These are phyloP conservation scores for Dactylella cylindrospora DNA, from an alignment of 2,329 filamentous ascomycete genomes.

Conservation along the genomic window DNA sequence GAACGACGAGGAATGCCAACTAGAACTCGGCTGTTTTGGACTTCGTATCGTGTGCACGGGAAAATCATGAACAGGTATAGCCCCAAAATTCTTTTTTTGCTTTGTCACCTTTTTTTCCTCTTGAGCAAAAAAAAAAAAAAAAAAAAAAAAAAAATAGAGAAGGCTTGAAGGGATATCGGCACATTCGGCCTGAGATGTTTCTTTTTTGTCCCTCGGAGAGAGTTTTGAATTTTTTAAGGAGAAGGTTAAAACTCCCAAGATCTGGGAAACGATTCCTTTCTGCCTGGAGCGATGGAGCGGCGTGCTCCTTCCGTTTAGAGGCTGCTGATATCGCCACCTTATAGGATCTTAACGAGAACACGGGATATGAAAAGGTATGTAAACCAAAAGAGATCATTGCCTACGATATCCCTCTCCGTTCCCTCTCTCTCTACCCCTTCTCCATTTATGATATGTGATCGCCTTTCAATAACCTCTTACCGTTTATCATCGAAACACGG, in stretches of 20 bases:
- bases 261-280: conserved; percentile 43
- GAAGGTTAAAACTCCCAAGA: conserved; percentile 37
- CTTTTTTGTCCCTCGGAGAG: too few relatives aligned
- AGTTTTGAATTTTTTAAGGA: too few relatives aligned
- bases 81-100: too few relatives aligned
- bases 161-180: conserved; percentile 40
- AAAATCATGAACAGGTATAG: too few relatives aligned
- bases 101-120: too few relatives aligned
- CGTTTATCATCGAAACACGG: background rate
- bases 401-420: background rate
- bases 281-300: conserved; percentile 43
- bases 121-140: too few relatives aligned
- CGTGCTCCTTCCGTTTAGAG: conserved; percentile 44
- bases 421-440: conserved; percentile 8
- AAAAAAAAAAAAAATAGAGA: too few relatives aligned
- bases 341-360: conserved; percentile 37
- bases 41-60: too few relatives aligned
- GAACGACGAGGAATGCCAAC: too few relatives aligned
- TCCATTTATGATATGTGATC: background rate
- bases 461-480: background rate
- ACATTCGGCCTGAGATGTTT: conserved; percentile 38
- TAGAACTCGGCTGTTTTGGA: too few relatives aligned
- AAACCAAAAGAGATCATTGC: conserved; percentile 22
- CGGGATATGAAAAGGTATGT: conserved; percentile 21
- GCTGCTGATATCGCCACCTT: conserved; percentile 39